Base-by-base conservation (phyloP, 805 yeast species). In the Metschnikowia cubensis region DNA sequence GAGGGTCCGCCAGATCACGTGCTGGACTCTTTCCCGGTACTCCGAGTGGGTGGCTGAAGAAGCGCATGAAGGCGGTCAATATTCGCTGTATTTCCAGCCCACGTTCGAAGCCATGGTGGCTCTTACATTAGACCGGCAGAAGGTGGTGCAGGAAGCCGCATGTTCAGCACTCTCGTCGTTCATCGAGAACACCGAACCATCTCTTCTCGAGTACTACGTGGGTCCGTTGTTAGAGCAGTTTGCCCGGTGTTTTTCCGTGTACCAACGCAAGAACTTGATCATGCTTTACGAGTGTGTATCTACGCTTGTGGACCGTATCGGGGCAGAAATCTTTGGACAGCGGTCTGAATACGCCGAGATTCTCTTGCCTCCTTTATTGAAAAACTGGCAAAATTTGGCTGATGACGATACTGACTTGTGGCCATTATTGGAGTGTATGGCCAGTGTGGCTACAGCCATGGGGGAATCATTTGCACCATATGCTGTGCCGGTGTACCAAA, bases 71-170 rank as follows among this genome's bases (percentile, higher is more conserved):
- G 81, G 82, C 39, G 85, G 87, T 10, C 70, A 78, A 25, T 86
- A 80, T 63, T 77, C 89, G 7, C 77, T 72, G 54, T 86, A 85
- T 60, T 85, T 87, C 63, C 72, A 79, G 50, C 94, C 94, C 4
- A 89, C 94, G 0, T 76, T 94, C 51, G 83, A 86, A 59, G 80
- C 94, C 2, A 77, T 94, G 43, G 77, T 94, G 63, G 71, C 66
- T 45, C 86, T 94, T 67, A 82, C 88, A 21, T 71, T 89, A 57
- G 98, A 94, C 65, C 76, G 74, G 46, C 89, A 89, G 71, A 90
- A 91, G 64, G 87, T 86, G 50, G 99, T 92, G n/a, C 99, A 94
- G 69, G 92, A 90, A 61, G 86, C 96, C 50, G 97, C 96, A 1
- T 89, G 96, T 58, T 81, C 90, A 35, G 87, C 97, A 10, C 77